Conservation (phyloP, 1,284 basidiomycete species). For the Tilletiaria anomala region DNA sequence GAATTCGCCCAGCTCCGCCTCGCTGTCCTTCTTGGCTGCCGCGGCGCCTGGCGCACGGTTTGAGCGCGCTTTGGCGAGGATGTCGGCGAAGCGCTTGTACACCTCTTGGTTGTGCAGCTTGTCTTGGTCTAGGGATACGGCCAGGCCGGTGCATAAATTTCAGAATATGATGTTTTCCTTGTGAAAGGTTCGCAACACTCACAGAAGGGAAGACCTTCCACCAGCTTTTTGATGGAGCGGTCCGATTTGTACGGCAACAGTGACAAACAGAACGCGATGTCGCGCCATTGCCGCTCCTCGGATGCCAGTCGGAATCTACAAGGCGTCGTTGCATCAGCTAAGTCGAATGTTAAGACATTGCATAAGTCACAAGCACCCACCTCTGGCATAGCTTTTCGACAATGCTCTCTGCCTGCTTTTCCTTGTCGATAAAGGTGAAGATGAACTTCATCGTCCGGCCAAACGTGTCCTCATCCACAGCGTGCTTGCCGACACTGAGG, state of each 20-base stretch:
- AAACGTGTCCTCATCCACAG: conserved; percentile 82
- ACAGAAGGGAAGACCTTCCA: conserved; percentile 52
- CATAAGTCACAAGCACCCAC: not conserved
- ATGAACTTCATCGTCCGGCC: conserved; percentile 87
- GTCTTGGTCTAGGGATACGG: conserved; percentile 80
- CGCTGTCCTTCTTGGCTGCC: conserved; percentile 4
- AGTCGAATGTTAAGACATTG: not conserved
- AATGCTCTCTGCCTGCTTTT: conserved; percentile 38
- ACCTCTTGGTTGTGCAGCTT: conserved; percentile 81
- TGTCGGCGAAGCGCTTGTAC: conserved; percentile 71
- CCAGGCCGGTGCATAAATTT: not conserved
- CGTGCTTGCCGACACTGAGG: conserved; percentile 78
- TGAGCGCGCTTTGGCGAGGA: conserved; percentile 51
- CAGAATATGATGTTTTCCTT: not conserved
- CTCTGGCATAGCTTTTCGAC: conserved; percentile 40
- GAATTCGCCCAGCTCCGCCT: conserved; percentile 29
- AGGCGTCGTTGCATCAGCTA: not conserved
- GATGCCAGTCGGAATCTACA: conserved; percentile 77
- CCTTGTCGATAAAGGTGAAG: conserved; percentile 91
- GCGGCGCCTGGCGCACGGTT: conserved; percentile 5
- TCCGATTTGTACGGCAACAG: conserved; percentile 93
- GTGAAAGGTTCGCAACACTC: not conserved
- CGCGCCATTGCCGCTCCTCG: conserved; percentile 86
- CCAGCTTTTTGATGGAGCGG: conserved; percentile 83
- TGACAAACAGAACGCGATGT: conserved; percentile 89